phyloP scores from a whole-genome alignment of 768 basidiomycete genomes.

The Lentinus brumalis region DNA sequence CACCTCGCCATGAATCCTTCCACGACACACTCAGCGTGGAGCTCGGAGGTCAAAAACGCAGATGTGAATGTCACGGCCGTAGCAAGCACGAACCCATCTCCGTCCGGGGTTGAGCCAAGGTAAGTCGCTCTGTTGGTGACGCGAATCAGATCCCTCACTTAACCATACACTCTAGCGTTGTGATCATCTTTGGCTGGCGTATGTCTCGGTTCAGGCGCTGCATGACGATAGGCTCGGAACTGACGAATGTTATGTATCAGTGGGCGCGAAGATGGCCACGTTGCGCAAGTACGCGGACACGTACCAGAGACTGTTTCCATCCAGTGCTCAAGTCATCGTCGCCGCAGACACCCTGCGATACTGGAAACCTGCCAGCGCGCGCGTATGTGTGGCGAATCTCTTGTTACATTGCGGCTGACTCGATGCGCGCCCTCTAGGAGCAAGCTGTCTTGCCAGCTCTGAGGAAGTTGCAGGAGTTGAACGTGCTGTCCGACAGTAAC shows the following conservation, averaged over 20 bases:
- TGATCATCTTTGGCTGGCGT: conserved; percentile 26
- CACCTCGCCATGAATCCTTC: not conserved
- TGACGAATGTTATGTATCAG: not conserved
- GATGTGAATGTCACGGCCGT: not conserved
- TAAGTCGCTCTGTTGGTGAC: not conserved
- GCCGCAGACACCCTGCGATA: conserved; percentile 8
- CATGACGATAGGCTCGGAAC: not conserved
- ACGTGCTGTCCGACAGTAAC: not conserved
- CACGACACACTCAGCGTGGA: not conserved
- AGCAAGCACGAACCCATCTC: not conserved
- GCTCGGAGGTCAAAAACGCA: too few relatives aligned
- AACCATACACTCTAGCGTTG: conserved; percentile 2
- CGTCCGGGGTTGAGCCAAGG: not conserved
- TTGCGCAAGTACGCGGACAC: conserved; percentile 19
- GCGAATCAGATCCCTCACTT: not conserved
- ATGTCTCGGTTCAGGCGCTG: conserved; percentile 1
- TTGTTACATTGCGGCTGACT: too few relatives aligned
- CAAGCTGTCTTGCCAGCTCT: not conserved
- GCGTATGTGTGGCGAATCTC: not conserved
- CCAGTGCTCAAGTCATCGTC: conserved; percentile 13
- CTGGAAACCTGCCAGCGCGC: not conserved
- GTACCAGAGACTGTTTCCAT: conserved; percentile 17
- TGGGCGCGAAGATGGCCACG: conserved; percentile 15
- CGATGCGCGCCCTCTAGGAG: not conserved
- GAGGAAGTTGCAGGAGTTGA: not conserved